These are phyloP conservation scores for Taiozyma sp. DNA, from an alignment of 1,139 yeast species.

Conservation along the genomic window DNA sequence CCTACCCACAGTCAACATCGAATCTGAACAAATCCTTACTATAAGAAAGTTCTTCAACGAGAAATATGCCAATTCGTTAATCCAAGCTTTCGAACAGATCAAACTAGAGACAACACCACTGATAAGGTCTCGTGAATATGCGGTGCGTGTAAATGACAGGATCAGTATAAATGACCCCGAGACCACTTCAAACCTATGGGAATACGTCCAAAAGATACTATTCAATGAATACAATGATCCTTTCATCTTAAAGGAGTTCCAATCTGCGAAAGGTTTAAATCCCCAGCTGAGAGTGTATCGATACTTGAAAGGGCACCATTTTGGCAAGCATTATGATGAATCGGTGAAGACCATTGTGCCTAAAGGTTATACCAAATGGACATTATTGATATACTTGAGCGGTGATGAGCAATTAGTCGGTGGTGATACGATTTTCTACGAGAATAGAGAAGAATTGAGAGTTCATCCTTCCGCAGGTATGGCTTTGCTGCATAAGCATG, in stretches of 20 bases:
- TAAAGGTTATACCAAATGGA: constrained; percentile 51
- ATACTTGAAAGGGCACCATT: constrained; percentile 55
- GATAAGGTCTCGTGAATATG: constrained; percentile 48
- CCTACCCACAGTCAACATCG: constrained; percentile 2
- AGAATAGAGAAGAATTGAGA: constrained; percentile 22
- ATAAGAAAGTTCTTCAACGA: constrained; percentile 41
- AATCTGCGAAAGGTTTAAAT: constrained; percentile 45
- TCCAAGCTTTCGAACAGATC: constrained; percentile 31
- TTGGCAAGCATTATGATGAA: constrained; percentile 63
- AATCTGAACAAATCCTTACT: constrained; percentile 39
- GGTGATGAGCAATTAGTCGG: constrained; percentile 54
- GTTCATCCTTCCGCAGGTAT: constrained; percentile 52
- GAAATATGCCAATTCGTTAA: constrained; percentile 41
- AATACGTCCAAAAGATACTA: constrained; percentile 34
- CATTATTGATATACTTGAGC: constrained; percentile 53
- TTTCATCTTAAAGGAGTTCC: constrained; percentile 33
- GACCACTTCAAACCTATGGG: constrained; percentile 43
- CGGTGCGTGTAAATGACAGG: constrained; percentile 57
- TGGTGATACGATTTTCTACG: constrained; percentile 59
- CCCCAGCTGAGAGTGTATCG: constrained; percentile 56
- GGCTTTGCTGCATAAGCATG: constrained; percentile 64
- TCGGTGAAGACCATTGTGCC: constrained; percentile 32
- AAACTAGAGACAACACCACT: constrained; percentile 46
- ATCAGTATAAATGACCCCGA: constrained; percentile 35
- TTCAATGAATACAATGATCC: constrained; percentile 7